phyloP scores from a whole-genome alignment of 208 protist species.

The Vickermania ingenoplastis region DNA sequence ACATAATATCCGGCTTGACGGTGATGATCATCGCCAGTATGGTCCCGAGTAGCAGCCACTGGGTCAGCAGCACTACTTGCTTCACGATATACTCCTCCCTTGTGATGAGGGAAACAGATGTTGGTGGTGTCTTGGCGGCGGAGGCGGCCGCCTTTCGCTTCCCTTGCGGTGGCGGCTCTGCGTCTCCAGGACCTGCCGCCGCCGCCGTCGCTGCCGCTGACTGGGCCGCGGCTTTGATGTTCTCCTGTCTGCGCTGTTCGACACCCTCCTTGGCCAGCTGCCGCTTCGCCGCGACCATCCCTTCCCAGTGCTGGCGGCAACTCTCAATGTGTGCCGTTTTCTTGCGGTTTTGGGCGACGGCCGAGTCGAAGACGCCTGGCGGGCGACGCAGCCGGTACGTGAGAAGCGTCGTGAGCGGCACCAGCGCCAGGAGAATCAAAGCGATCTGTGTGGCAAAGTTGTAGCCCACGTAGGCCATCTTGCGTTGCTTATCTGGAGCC shows the following conservation, averaged over 20 bases:
- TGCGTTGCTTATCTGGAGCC: conserved; percentile 11
- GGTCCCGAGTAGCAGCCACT: conserved; percentile 7
- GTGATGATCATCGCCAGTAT: conserved; percentile 14
- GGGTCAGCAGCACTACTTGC: conserved; percentile 31
- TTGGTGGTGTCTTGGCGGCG: background rate
- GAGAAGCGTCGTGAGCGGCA: conserved; percentile 14
- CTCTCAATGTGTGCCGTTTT: conserved; percentile 7
- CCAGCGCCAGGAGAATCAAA: conserved; percentile 10
- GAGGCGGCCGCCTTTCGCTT: background rate
- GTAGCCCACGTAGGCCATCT: conserved; percentile 14
- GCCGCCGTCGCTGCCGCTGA: background rate
- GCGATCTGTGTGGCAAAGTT: conserved; percentile 16
- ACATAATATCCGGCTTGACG: conserved; percentile 2
- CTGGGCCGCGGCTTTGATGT: background rate
- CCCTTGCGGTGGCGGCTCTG: too few relatives aligned
- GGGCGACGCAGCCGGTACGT: conserved; percentile 30
- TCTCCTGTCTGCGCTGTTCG: background rate
- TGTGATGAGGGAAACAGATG: conserved; percentile 26
- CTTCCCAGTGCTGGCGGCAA: background rate
- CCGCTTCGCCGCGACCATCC: background rate
- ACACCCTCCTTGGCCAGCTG: background rate
- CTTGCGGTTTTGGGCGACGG: conserved; percentile 5
- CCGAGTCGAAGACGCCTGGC: conserved; percentile 19
- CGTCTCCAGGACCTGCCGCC: too few relatives aligned
- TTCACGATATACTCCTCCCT: conserved; percentile 54